Percentiles rank a stretch among this genome's conserved stretches.
These are phyloP conservation scores for Galeopsis tetrahit DNA, from an alignment of 257 asterid species.

Conservation along the genomic window DNA sequence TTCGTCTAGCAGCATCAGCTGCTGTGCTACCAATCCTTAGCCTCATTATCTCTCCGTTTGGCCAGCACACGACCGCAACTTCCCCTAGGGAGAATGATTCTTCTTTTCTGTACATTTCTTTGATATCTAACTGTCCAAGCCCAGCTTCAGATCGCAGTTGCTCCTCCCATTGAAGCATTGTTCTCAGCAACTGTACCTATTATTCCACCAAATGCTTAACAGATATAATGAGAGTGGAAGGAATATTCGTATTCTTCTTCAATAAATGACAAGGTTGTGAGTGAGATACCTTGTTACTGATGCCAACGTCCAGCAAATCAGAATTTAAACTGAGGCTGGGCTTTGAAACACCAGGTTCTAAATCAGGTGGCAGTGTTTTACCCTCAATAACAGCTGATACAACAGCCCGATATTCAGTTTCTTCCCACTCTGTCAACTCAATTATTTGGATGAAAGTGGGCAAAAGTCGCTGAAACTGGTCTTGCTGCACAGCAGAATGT, in stretches of 20 bases:
- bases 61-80: constrained; percentile 93
- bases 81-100: constrained; percentile 59
- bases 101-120: constrained; percentile 34
- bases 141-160: constrained; percentile 86
- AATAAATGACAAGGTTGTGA: not conserved
- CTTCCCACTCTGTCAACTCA: constrained; percentile 84
- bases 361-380: constrained; percentile 60
- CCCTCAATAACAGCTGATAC: constrained; percentile 82
- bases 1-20: constrained; percentile 90
- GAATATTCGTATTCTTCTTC: not conserved
- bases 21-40: constrained; percentile 93
- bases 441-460: constrained; percentile 95
- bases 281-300: constrained; percentile 78
- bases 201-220: not conserved
- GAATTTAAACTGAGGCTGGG: constrained; percentile 44
- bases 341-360: constrained; percentile 49
- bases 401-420: constrained; percentile 72
- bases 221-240: not conserved
- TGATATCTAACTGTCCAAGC: constrained; percentile 37
- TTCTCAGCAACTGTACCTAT: constrained; percentile 80
- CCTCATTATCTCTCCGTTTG: constrained; percentile 90
- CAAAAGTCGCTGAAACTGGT: constrained; percentile 78
- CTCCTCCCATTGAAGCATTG: constrained; percentile 99
- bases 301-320: constrained; percentile 57
- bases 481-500: constrained; percentile 65